Evolutionary conservation across 176 grass and related monocot species (phyloP).

Genomic region (Eragrostis nindensis): DNA sequence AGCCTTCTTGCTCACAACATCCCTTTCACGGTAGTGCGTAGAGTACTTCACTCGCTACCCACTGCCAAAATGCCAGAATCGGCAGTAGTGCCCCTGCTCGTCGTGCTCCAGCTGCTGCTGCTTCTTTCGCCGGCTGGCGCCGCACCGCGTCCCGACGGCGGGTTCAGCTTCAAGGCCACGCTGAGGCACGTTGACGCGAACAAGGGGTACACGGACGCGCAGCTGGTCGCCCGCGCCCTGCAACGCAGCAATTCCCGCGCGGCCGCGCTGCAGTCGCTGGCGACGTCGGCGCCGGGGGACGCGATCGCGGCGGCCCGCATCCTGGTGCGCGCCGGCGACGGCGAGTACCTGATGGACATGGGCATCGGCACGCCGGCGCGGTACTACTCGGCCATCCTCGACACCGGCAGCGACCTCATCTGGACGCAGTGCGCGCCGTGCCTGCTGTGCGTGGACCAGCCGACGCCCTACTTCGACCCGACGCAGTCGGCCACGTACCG

Average conservation of each 20-base stretch:
- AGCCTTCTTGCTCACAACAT: constrained; percentile 47
- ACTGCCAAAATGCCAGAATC: constrained; percentile 13
- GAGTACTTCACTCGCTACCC: constrained; percentile 5
- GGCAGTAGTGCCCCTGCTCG: neutral
- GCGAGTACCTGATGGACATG: constrained; percentile 77
- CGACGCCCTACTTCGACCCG: constrained; percentile 58
- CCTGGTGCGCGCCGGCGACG: constrained; percentile 51
- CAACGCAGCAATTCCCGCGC: constrained; percentile 56
- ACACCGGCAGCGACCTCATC: constrained; percentile 61
- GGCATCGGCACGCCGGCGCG: constrained; percentile 70
- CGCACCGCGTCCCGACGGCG: neutral
- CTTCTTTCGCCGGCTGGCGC: neutral
- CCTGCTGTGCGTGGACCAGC: constrained; percentile 65
- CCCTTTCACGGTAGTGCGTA: constrained; percentile 33
- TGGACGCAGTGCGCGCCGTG: constrained; percentile 82
- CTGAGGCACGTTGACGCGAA: constrained; percentile 54
- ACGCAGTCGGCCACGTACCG: constrained; percentile 43
- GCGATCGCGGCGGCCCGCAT: constrained; percentile 40
- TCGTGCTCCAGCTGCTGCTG: neutral
- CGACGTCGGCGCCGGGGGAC: constrained; percentile 13
- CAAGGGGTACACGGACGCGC: constrained; percentile 34
- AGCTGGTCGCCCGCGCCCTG: constrained; percentile 56
- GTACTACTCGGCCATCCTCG: constrained; percentile 61
- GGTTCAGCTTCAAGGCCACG: constrained; percentile 51
- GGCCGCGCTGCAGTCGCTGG: constrained; percentile 53